phyloP scores from a whole-genome alignment of 176 grass and related monocot species.

The Triticum monococcum region DNA sequence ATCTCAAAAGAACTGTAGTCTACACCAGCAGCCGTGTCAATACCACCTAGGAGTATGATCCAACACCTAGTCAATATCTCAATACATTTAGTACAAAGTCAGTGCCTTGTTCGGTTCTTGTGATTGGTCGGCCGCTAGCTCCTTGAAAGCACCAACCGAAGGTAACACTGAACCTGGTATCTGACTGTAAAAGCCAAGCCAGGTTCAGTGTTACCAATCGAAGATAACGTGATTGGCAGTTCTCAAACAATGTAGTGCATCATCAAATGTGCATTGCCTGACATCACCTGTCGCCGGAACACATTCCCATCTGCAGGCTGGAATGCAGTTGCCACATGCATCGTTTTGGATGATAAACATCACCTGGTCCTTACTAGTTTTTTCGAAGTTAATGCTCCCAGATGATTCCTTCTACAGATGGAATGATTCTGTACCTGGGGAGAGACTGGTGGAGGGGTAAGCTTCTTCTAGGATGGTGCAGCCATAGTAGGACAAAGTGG shows the following conservation, averaged over 20 bases:
- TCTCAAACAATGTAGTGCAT: no score
- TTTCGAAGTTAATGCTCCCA: not conserved
- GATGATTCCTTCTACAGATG: not conserved
- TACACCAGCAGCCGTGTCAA: not conserved
- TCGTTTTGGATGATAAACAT: no score
- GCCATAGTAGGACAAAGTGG: not conserved
- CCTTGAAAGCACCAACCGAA: not conserved
- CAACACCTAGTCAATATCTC: not conserved
- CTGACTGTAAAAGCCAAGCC: not conserved
- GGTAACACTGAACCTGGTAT: slow-evolving; percentile 7
- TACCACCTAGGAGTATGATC: not conserved
- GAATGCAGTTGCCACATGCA: no score
- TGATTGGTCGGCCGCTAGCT: not conserved
- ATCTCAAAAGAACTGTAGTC: not conserved
- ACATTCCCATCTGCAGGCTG: no score
- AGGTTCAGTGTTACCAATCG: no score
- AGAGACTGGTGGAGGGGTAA: not conserved
- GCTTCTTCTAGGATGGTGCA: not conserved
- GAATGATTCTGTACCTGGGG: not conserved
- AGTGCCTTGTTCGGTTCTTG: not conserved
- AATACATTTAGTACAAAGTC: not conserved
- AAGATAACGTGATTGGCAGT: no score
- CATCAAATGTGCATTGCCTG: no score
- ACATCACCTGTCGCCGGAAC: no score
- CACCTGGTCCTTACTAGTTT: no score